These are phyloP conservation scores for Bipolaris victoriae DNA, from an alignment of 2,329 filamentous ascomycete species.

Conservation along the genomic window DNA sequence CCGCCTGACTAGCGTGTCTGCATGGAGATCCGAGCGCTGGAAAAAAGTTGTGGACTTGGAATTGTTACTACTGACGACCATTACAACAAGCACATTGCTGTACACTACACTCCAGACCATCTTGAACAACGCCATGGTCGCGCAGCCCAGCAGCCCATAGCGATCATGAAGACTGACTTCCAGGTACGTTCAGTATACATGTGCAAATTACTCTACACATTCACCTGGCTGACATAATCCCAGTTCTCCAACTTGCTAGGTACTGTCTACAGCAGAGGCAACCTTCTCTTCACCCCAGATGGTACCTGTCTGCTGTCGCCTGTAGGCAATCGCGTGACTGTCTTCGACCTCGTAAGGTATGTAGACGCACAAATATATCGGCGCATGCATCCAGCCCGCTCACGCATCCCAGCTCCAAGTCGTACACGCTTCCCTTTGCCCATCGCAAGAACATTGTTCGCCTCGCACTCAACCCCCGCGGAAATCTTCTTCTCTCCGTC, in stretches of 20 bases:
- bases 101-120: too few species aligned
- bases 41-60: slow-evolving; percentile 43
- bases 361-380: slow-evolving; percentile 26
- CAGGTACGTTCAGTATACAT: slow-evolving; percentile 65
- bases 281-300: slow-evolving; percentile 94
- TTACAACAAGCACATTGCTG: too few species aligned
- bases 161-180: slow-evolving; percentile 96
- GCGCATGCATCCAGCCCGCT: not conserved
- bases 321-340: slow-evolving; percentile 92
- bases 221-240: slow-evolving; percentile 35
- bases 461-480: slow-evolving; percentile 85
- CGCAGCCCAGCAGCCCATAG: slow-evolving; percentile 1
- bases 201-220: not conserved
- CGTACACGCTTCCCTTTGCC: slow-evolving; percentile 83
- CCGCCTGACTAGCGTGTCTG: slow-evolving; percentile 22
- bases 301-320: slow-evolving; percentile 94
- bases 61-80: too few species aligned
- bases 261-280: slow-evolving; percentile 98
- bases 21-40: slow-evolving; percentile 20
- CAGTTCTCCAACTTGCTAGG: slow-evolving; percentile 98
- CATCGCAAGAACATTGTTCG: slow-evolving; percentile 92
- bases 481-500: slow-evolving; percentile 89
- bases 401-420: slow-evolving; percentile 71
- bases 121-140: slow-evolving; percentile 22
- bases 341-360: slow-evolving; percentile 96